Evolutionary conservation across 192 early-diverging fungal species (phyloP).

Genomic region (Mortierella hygrophila): DNA sequence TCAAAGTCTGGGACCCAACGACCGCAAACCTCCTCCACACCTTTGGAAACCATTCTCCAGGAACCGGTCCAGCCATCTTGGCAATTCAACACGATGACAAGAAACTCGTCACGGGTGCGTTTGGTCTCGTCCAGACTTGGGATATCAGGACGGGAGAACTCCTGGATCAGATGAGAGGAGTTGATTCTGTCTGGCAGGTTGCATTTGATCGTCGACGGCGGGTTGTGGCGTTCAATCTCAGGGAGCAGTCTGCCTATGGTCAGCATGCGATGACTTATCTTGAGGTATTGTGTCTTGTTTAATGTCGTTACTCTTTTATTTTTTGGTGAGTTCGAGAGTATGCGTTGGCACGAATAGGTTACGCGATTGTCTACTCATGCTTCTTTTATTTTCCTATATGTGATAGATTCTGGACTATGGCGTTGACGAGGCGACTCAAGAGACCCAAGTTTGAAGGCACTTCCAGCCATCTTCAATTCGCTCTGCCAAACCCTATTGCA

Average conservation of each 20-base stretch:
- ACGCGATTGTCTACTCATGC: too few species aligned
- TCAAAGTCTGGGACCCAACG: background rate
- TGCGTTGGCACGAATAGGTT: too few species aligned
- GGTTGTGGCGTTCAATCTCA: background rate
- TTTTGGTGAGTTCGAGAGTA: too few species aligned
- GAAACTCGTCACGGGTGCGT: slow-evolving; percentile 85
- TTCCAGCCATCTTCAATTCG: too few species aligned
- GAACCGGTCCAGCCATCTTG: slow-evolving; percentile 83
- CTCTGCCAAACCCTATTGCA: too few species aligned
- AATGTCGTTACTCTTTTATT: too few species aligned
- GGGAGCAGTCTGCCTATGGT: too few species aligned
- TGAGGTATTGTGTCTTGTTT: background rate
- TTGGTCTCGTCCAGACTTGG: slow-evolving; percentile 92
- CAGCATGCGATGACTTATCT: background rate
- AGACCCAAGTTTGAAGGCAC: background rate
- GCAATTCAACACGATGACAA: slow-evolving; percentile 92
- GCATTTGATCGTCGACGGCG: background rate
- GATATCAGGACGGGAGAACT: slow-evolving; percentile 87
- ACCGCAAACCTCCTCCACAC: slow-evolving; percentile 59
- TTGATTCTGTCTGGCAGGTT: background rate
- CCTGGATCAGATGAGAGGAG: slow-evolving; percentile 72
- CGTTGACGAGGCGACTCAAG: background rate
- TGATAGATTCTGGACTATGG: slow-evolving; percentile 2
- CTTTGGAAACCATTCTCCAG: slow-evolving; percentile 57
- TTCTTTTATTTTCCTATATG: too few species aligned